Base-by-base conservation (phyloP, 176 grass and related monocot genomes). In the Musa acuminata region DNA sequence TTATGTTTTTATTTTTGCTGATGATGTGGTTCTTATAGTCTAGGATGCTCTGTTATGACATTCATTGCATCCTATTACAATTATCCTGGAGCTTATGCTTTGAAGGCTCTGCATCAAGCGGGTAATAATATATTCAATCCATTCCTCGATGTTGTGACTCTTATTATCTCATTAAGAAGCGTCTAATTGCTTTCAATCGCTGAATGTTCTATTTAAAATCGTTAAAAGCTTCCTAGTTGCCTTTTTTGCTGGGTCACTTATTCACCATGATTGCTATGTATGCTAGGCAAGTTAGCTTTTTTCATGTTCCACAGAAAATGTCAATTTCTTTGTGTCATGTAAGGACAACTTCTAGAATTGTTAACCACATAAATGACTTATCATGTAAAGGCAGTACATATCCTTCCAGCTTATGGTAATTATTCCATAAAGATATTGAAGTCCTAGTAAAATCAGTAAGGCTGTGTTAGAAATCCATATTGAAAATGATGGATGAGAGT, bases 31-130 rank as follows among this genome's bases (percentile, higher is more conserved):
- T 90, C 71, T 76, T 84, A 67, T 91, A 98, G 95, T 84, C 75
- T 89, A 84, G 95, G 86, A 85, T 93, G 84, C 64, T 87, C 90
- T 69, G n/a, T 68, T 76, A 78, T 98, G 54, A 87, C 82, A 77
- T 91, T 98, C 72, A 80, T 87, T 76, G 95, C 88, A 78, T 98
- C 90, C n/a, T 98, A 94, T 80, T 85, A 91, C 81, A 94, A 98
- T 85, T 98, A 98, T 81, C 95, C 95, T 83, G 95, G 95, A 85
- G 95, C 80, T 52, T 85, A 89, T 80, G 90, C 90, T 89, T 80
- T 98, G 62, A 94, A 89, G 75, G 65, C 80, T 82, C 69, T 98
- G 73, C 95, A 98, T 84, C 80, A 84, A 94, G 68, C 84, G 43
- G 95, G 95, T 98, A 86, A 87, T 53, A 81, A 25, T 53, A 75